Conservation (phyloP, 768 basidiomycete genomes). For the Lactarius hengduanensis region DNA sequence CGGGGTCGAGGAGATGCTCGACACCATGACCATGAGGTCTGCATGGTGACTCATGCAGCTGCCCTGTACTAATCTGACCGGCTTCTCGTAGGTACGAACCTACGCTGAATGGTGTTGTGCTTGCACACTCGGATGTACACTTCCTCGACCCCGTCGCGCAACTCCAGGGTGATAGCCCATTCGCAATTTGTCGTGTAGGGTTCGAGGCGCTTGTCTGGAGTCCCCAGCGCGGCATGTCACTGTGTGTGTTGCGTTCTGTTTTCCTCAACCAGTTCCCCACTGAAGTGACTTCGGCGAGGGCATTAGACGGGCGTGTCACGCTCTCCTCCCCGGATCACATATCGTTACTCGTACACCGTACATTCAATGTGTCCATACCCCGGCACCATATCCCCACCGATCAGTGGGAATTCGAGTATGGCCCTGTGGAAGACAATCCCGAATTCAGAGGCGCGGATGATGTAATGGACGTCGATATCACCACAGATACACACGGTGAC, state of each 20-base stretch:
- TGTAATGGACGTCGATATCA: slow-evolving; percentile 22
- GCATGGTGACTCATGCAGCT: slow-evolving; percentile 28
- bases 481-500: slow-evolving; percentile 28
- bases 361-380: slow-evolving; percentile 95
- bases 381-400: slow-evolving; percentile 83
- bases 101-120: slow-evolving; percentile 80
- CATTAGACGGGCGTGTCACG: slow-evolving; percentile 77
- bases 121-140: slow-evolving; percentile 76
- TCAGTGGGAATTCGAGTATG: slow-evolving; percentile 84
- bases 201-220: slow-evolving; percentile 92
- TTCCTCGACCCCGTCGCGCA: slow-evolving; percentile 64
- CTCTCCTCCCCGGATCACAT: slow-evolving; percentile 91
- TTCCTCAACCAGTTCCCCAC: not conserved
- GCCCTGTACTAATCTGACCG: slow-evolving; percentile 11
- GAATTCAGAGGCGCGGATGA: slow-evolving; percentile 49
- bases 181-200: slow-evolving; percentile 65
- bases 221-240: slow-evolving; percentile 75
- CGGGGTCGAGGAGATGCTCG: slow-evolving; percentile 87
- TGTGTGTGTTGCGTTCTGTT: slow-evolving; percentile 50
- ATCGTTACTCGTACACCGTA: slow-evolving; percentile 83
- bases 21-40: slow-evolving; percentile 94
- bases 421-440: slow-evolving; percentile 76
- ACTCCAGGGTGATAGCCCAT: slow-evolving; percentile 84
- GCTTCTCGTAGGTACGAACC: slow-evolving; percentile 73
- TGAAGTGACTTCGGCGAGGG: not conserved